Evolutionary conservation across 2,329 filamentous ascomycete species (phyloP).

Genomic region (Colletotrichum sp.): DNA sequence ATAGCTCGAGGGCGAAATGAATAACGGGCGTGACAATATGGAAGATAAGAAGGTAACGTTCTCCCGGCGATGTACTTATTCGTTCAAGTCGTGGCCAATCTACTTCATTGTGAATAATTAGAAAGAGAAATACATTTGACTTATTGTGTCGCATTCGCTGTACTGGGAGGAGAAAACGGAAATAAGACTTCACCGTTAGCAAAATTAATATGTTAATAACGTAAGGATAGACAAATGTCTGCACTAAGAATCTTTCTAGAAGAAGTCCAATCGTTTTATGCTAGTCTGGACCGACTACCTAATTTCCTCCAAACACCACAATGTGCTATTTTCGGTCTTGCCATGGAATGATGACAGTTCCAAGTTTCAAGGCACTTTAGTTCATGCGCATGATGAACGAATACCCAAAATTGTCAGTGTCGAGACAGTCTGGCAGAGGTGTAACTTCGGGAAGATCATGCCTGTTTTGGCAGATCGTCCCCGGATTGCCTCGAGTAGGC

Average conservation of each 20-base stretch:
- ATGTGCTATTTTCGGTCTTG: neutral
- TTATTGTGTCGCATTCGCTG: fast-evolving
- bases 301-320: neutral
- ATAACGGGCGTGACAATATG: no score
- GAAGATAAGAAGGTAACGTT: no score
- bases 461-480: neutral
- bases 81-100: no score
- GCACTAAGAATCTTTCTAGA: neutral
- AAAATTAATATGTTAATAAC: no score
- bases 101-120: no score
- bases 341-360: neutral
- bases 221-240: no score
- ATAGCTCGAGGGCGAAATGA: no score
- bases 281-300: neutral
- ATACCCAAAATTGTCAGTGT: neutral
- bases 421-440: neutral
- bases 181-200: no score
- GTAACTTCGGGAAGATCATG: neutral
- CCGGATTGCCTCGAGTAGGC: neutral
- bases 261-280: neutral
- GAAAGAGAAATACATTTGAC: no score
- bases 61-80: no score
- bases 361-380: neutral
- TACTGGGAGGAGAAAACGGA: neutral
- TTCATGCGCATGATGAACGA: neutral